Evolutionary conservation across 2,329 filamentous ascomycete genomes (phyloP), one percentile per base, ranked within the genome.

Genomic region (Fusarium goolgardi): DNA sequence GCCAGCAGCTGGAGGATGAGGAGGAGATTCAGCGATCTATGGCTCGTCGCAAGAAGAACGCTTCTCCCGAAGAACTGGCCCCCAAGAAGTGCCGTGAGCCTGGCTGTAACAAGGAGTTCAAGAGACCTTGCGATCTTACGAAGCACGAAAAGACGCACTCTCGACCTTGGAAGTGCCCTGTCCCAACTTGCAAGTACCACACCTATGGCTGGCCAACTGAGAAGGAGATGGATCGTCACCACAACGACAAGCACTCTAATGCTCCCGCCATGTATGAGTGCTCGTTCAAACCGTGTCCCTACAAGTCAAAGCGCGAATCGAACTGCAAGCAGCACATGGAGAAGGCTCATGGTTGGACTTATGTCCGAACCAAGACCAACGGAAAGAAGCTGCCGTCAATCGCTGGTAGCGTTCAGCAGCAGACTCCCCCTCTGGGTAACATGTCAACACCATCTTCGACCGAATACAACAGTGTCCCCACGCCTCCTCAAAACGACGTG

Each of bases 271-370:
- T 96, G 82, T 97, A 89, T 79, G 89, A 92, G 81, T 99, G 96
- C 81, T 81, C 89, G 47, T 98, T 87, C 80, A 85, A 89, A 72
- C 91, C 91, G 25, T 98, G 96, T 84, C 89, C 92, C 1, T 98
- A 98, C 83, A 91, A 93, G 75, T 97, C 94, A 13, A 98, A 98
- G 85, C 91, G 94, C 61, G 92, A 97, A 82, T 96, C 92, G 67
- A 98, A 98, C 80, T 96, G 93, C 86, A 97, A 97, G 78, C 95
- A 97, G 80, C 94, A 98, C 81, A 97, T 97, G 94, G 95, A 98
- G 83, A 97, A 97, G 80, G 91, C 93, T 1, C 94, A 98, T 75
- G 90, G 90, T 60, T 97, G 93, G 91, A 85, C 85, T n/a, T 97
- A 97, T 72, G 86, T 94, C 56, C 91, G 95, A 69, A 95, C 93